Evolutionary conservation across 495 filamentous ascomycete species (phyloP), one percentile per base, ranked within the genome.

Genomic region (Trichoderma virens): DNA sequence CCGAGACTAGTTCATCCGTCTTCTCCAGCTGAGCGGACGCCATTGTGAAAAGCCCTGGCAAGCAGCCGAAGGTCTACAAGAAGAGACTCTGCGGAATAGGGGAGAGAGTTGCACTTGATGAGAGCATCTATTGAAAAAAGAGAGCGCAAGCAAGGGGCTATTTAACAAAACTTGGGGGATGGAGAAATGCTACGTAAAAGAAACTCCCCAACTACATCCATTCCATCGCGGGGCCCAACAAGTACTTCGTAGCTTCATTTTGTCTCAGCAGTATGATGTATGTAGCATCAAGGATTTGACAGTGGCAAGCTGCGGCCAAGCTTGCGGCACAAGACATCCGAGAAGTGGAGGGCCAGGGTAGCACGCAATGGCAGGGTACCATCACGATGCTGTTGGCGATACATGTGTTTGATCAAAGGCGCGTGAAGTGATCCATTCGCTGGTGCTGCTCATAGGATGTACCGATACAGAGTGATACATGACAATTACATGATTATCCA

Each of bases 1-100:
- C 51, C 9, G 51, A 56, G 51, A 56, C 51, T 9, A 56, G 8
- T 16, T 56, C 51, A 23, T 27, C 51, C 9, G 51, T 14, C 51
- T 56, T 56, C 16, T 56, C 51, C 23, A 56, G 51, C 25, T 56
- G 51, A 56, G 51, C 51, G 13, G 51, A 56, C 51, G 51, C 51
- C 51, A 56, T 56, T 9, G 27, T 56, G 25, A 8, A 56, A 18
- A 6, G 51, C 23, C 51, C 5, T 20, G 25, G 28, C 51, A 56
- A 56, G 51, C 51, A 56, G 51, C 51, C 51, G 27, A 18, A 16
- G 51, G 8, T 27, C 51, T 56, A 56, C 51, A 30, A 56, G 14
- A 18, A 28, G 25, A 28, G 20, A n/a, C 23, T 8, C 16, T 45
- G 18, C 41, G 51, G 11, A 56, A 3, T 8, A 30, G 25, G 27